Conservation (phyloP, 129 eudicot genomes). For the Artemisia tridentata region DNA sequence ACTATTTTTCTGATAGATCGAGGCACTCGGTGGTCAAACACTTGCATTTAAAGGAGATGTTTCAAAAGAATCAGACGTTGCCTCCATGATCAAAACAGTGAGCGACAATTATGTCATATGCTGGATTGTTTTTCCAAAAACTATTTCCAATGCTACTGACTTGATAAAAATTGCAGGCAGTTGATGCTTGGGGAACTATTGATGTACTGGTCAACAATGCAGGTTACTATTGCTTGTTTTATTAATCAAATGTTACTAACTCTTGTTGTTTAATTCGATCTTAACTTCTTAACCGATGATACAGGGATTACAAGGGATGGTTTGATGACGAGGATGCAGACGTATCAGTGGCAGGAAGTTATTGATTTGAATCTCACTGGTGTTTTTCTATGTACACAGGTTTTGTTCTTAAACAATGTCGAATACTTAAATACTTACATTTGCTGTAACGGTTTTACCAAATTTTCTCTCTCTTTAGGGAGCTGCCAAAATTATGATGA, state of each 20-base stretch:
- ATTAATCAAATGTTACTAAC: too few species aligned
- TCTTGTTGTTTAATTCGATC: not conserved
- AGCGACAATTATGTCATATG: conserved; percentile 9
- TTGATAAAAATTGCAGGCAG: conserved; percentile 45
- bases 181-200: conserved; percentile 73
- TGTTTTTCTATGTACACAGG: conserved; percentile 70
- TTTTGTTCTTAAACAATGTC: not conserved
- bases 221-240: conserved; percentile 20
- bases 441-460: not conserved
- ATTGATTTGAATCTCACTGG: conserved; percentile 28
- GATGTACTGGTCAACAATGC: conserved; percentile 72
- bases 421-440: not conserved
- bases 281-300: not conserved
- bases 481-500: conserved; percentile 71
- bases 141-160: not conserved
- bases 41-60: conserved; percentile 63
- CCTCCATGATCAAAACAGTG: conserved; percentile 57
- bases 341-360: too few species aligned
- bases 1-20: conserved; percentile 42
- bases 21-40: conserved; percentile 59
- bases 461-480: conserved; percentile 39
- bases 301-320: conserved; percentile 36
- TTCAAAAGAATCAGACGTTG: conserved; percentile 38
- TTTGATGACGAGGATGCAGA: too few species aligned
- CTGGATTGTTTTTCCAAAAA: not conserved